Percentiles rank a stretch among this genome's conserved stretches.
phyloP scores from a whole-genome alignment of 306 rosid species.

The Calophaca sinica region DNA sequence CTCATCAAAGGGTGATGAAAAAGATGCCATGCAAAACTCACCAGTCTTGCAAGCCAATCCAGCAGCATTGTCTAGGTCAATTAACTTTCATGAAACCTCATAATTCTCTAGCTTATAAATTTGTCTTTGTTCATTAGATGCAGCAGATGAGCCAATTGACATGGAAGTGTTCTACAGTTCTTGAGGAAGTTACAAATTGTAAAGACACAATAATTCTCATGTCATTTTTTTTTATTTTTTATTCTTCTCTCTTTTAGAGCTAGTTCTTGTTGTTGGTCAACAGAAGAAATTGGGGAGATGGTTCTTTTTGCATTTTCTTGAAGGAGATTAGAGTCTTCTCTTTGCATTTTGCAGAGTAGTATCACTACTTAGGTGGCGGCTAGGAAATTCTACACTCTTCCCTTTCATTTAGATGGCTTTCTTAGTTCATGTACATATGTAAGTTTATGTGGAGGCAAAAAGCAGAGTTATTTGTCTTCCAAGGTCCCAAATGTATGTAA shows the following conservation, averaged over 20 bases:
- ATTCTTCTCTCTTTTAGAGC: no score
- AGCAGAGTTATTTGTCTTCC: constrained; percentile 29
- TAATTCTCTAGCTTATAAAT: constrained; percentile 28
- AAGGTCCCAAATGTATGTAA: constrained; percentile 41
- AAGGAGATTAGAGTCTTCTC: background rate
- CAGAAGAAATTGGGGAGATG: constrained; percentile 27
- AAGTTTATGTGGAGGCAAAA: constrained; percentile 15
- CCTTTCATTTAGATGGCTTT: constrained; percentile 39
- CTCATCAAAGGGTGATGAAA: constrained; percentile 54
- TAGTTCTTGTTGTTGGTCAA: constrained; percentile 18
- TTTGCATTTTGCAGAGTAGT: constrained; percentile 37
- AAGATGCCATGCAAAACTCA: constrained; percentile 48
- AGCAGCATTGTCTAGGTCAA: constrained; percentile 85
- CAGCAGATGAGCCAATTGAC: constrained; percentile 37
- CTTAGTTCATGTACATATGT: constrained; percentile 48
- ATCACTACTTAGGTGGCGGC: constrained; percentile 37
- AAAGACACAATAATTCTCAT: constrained; percentile 5
- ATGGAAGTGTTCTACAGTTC: constrained; percentile 7
- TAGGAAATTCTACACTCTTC: constrained; percentile 38
- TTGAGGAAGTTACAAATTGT: constrained; percentile 36
- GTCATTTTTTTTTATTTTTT: no score
- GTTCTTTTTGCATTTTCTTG: background rate
- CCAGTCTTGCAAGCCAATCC: constrained; percentile 79
- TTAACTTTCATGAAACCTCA: constrained; percentile 69
- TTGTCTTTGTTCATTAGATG: constrained; percentile 20